Evolutionary conservation across 192 early-diverging fungal genomes (phyloP).

Genomic region (Paraglomus brasilianum): DNA sequence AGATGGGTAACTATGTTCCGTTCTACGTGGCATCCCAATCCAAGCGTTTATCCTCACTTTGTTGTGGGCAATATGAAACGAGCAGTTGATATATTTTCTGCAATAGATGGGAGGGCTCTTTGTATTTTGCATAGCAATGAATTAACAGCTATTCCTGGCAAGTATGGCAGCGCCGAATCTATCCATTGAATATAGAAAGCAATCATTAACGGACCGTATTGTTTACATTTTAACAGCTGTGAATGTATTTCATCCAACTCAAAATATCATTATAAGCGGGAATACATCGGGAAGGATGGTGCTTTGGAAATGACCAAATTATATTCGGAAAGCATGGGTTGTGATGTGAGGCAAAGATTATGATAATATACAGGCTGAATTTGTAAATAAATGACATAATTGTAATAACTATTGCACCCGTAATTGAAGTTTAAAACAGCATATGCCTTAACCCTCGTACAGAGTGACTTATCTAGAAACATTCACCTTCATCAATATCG

Average conservation of each 20-base stretch:
- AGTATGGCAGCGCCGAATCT: neutral
- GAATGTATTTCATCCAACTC: conserved; percentile 60
- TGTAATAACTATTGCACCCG: too few species aligned
- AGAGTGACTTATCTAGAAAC: too few species aligned
- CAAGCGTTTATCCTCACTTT: conserved; percentile 48
- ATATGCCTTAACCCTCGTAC: too few species aligned
- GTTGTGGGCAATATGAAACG: conserved; percentile 68
- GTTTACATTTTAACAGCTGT: conserved; percentile 57
- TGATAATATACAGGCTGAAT: too few species aligned
- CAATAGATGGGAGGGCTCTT: conserved; percentile 51
- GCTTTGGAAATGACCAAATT: conserved; percentile 46
- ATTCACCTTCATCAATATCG: too few species aligned
- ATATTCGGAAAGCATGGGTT: neutral
- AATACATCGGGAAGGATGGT: conserved; percentile 61
- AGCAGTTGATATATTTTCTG: conserved; percentile 58
- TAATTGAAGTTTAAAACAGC: too few species aligned
- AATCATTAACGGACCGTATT: conserved; percentile 11
- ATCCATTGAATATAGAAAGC: neutral
- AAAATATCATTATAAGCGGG: conserved; percentile 48
- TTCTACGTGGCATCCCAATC: conserved; percentile 54
- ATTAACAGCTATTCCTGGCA: conserved; percentile 41
- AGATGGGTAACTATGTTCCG: conserved; percentile 69
- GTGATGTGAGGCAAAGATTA: too few species aligned
- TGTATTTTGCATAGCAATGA: conserved; percentile 46
- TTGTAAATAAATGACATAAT: too few species aligned